phyloP scores from a whole-genome alignment of 352 stramenopile species.

The Pythium apleroticum region DNA sequence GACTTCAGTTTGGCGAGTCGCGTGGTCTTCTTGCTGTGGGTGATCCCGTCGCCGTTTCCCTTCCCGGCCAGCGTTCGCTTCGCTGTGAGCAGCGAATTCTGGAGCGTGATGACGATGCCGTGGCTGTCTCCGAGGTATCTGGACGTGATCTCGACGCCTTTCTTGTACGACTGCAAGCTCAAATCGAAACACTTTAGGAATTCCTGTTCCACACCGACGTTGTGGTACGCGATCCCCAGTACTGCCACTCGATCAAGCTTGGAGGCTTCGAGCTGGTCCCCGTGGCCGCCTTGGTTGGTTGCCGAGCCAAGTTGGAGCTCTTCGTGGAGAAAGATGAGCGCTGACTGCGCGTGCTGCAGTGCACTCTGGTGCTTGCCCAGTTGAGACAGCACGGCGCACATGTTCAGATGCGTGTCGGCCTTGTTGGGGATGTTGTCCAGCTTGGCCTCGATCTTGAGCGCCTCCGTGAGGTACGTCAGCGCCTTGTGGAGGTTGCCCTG shows the following conservation, averaged over 20 bases:
- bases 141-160: conserved; percentile 88
- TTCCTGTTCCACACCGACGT: conserved; percentile 94
- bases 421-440: conserved; percentile 88
- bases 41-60: conserved; percentile 58
- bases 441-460: conserved; percentile 89
- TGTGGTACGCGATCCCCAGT: conserved; percentile 94
- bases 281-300: conserved; percentile 15
- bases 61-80: conserved; percentile 57
- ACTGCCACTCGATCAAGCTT: conserved; percentile 91
- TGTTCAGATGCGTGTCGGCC: conserved; percentile 94
- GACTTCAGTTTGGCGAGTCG: conserved; percentile 40
- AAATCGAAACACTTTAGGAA: conserved; percentile 93
- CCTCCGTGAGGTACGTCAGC: conserved; percentile 91
- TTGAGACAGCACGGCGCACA: conserved; percentile 93
- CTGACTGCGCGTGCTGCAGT: conserved; percentile 90
- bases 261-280: conserved; percentile 30
- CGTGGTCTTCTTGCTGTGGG: conserved; percentile 24
- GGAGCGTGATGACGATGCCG: conserved; percentile 90
- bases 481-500: conserved; percentile 91
- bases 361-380: conserved; percentile 89
- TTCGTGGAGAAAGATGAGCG: conserved; percentile 92
- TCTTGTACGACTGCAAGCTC: conserved; percentile 90
- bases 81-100: conserved; percentile 88
- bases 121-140: conserved; percentile 87
- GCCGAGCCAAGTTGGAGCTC: conserved; percentile 69